Percentiles rank a stretch among this genome's conserved stretches.
phyloP scores from a whole-genome alignment of 495 filamentous ascomycete genomes.

The Penicillium paxilli region DNA sequence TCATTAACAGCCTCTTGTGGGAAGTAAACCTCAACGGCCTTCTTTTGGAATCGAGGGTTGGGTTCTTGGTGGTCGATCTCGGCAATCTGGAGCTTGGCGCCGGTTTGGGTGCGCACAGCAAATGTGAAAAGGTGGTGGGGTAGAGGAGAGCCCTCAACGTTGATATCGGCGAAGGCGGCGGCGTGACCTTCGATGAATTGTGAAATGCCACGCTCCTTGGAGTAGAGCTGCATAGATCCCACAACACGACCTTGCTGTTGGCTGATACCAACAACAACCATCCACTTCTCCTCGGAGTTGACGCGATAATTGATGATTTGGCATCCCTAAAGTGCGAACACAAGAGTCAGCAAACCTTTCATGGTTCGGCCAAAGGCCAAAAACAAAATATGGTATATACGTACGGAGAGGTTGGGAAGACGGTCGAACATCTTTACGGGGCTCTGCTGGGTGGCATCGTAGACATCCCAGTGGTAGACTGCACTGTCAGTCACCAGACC shows the following conservation, averaged over 20 bases:
- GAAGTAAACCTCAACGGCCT: constrained; percentile 97
- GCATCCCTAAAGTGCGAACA: constrained; percentile 58
- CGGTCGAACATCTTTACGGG: constrained; percentile 92
- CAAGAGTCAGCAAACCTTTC: constrained; percentile 17
- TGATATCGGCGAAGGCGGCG: constrained; percentile 87
- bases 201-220: constrained; percentile 91
- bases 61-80: constrained; percentile 91
- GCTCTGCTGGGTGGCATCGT: constrained; percentile 70
- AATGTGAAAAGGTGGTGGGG: constrained; percentile 98
- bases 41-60: constrained; percentile 88
- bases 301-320: constrained; percentile 99
- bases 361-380: neutral
- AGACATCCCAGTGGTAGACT: constrained; percentile 98
- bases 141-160: constrained; percentile 81
- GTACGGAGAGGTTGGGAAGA: constrained; percentile 81
- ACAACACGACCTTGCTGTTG: constrained; percentile 90
- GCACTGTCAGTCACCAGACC: constrained; percentile 86
- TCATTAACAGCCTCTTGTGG: constrained; percentile 91
- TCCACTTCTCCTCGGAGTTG: constrained; percentile 95
- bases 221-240: constrained; percentile 95
- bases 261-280: constrained; percentile 95
- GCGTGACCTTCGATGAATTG: constrained; percentile 98
- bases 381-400: constrained; percentile 24
- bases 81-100: constrained; percentile 96
- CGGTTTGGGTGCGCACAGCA: constrained; percentile 80